These are phyloP conservation scores for Danielozyma ontarioensis DNA, from an alignment of 805 yeast genomes.

Conservation along the genomic window DNA sequence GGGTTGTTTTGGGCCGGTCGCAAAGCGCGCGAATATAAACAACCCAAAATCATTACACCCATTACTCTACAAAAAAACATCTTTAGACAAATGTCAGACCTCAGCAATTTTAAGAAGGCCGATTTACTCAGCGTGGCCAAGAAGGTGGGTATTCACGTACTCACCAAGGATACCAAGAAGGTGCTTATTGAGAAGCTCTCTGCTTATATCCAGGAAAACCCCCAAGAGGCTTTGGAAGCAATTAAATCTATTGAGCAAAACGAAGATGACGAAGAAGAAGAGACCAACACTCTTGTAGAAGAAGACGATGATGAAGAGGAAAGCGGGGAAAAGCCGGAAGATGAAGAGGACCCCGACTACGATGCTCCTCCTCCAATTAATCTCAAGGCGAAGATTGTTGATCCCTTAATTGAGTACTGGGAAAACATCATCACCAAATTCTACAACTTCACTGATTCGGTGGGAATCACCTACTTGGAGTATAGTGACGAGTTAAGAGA, in stretches of 20 bases:
- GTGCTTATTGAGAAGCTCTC: constrained; percentile 35
- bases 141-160: constrained; percentile 28
- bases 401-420: constrained; percentile 28
- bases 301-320: constrained; percentile 15
- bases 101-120: constrained; percentile 32
- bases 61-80: neutral
- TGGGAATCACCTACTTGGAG: constrained; percentile 32
- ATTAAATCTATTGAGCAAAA: constrained; percentile 7
- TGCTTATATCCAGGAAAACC: constrained; percentile 20
- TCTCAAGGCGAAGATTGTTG: constrained; percentile 32
- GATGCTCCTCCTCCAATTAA: constrained; percentile 35
- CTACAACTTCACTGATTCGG: constrained; percentile 27
- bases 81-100: constrained; percentile 26
- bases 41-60: neutral
- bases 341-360: constrained; percentile 31
- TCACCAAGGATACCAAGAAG: constrained; percentile 38
- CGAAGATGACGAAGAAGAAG: constrained; percentile 15
- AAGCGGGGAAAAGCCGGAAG: constrained; percentile 25
- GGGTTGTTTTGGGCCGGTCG: neutral
- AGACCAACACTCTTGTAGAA: constrained; percentile 17
- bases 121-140: constrained; percentile 32
- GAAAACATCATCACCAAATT: constrained; percentile 22
- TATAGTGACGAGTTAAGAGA: constrained; percentile 36
- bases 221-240: constrained; percentile 17
- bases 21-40: neutral